Conservation (phyloP, 768 basidiomycete genomes). For the Psilocybe sp. region DNA sequence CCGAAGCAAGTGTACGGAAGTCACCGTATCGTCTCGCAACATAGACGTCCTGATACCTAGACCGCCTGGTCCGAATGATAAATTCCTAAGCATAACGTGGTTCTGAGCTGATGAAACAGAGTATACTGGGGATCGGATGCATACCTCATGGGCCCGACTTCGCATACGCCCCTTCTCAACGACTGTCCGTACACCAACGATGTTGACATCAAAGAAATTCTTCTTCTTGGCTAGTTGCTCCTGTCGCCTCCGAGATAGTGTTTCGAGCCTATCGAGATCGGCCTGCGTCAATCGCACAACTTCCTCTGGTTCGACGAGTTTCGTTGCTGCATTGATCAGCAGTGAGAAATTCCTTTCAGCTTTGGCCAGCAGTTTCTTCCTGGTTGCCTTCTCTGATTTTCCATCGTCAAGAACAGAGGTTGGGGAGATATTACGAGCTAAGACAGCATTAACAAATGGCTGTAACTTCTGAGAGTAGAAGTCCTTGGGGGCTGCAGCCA, state of each 20-base stretch:
- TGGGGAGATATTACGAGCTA: constrained; percentile 75
- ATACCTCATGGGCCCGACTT: constrained; percentile 83
- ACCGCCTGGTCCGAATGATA: constrained; percentile 82
- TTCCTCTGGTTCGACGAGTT: constrained; percentile 81
- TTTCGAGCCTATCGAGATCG: constrained; percentile 79
- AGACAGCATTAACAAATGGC: constrained; percentile 82
- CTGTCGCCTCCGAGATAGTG: constrained; percentile 61
- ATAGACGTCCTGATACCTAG: constrained; percentile 70
- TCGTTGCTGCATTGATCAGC: constrained; percentile 79
- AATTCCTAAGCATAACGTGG: constrained; percentile 67
- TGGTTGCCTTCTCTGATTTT: constrained; percentile 50
- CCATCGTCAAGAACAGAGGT: constrained; percentile 57
- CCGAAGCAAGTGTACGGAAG: constrained; percentile 83
- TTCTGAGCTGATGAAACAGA: constrained; percentile 6
- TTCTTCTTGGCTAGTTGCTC: constrained; percentile 43
- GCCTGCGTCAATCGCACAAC: constrained; percentile 85
- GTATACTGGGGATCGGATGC: constrained; percentile 21
- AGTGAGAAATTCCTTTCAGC: constrained; percentile 83
- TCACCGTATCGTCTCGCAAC: constrained; percentile 95
- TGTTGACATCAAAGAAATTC: constrained; percentile 83
- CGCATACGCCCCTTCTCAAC: constrained; percentile 83
- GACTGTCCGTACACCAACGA: constrained; percentile 83
- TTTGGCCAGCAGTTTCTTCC: constrained; percentile 70
- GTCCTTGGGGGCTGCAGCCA: constrained; percentile 81
- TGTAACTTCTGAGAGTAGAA: constrained; percentile 96